Conservation (phyloP, 1,284 basidiomycete species). For the Cutaneotrichosporon cyanovorans region DNA sequence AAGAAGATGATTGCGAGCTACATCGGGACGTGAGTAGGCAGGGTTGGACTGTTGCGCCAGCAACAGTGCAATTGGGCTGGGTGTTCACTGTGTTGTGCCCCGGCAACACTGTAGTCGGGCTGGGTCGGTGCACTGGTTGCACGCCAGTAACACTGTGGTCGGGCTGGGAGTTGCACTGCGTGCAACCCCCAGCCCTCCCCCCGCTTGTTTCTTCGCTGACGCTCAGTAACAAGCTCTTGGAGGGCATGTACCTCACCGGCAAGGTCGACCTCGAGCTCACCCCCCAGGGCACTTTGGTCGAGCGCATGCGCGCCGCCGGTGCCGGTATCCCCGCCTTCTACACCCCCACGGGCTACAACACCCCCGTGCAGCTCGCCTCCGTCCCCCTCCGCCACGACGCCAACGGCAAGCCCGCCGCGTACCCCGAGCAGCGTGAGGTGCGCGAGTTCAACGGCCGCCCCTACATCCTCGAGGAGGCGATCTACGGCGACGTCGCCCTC, state of each 20-base stretch:
- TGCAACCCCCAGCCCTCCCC: too few species aligned
- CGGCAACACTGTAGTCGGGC: too few species aligned
- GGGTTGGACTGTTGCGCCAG: too few species aligned
- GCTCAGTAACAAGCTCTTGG: conserved; percentile 46
- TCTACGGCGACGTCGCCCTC: conserved; percentile 81
- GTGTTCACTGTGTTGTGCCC: too few species aligned
- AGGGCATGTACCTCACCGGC: conserved; percentile 67
- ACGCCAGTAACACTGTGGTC: too few species aligned
- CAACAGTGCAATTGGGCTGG: too few species aligned
- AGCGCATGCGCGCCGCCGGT: conserved; percentile 82
- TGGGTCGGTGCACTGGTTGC: too few species aligned
- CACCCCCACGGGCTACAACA: conserved; percentile 75
- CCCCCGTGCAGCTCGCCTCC: conserved; percentile 13
- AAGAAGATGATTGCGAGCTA: conserved; percentile 79
- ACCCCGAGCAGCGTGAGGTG: conserved; percentile 69
- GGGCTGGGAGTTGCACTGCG: too few species aligned
- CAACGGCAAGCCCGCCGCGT: conserved; percentile 58
- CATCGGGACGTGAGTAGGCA: conserved; percentile 53
- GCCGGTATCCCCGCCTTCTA: conserved; percentile 94
- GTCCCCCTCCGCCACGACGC: conserved; percentile 52
- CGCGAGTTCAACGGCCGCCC: conserved; percentile 69
- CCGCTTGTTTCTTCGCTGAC: too few species aligned
- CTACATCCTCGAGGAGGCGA: conserved; percentile 80
- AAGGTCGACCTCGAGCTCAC: conserved; percentile 78
- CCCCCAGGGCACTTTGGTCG: conserved; percentile 83